phyloP scores from a whole-genome alignment of 164 flowering plant species.

The Chimonanthus praecox region DNA sequence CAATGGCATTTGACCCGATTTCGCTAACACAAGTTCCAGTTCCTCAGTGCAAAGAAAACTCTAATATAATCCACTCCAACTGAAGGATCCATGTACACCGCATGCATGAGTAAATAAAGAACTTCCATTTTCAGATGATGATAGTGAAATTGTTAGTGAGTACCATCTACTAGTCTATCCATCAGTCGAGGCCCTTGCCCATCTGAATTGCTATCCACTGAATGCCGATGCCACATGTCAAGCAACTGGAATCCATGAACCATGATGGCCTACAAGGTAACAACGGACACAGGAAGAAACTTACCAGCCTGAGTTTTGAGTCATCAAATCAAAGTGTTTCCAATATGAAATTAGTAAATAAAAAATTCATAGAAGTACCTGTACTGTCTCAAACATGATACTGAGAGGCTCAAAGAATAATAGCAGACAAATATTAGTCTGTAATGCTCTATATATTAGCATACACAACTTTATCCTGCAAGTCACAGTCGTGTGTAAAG shows the following conservation, averaged over 20 bases:
- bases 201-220: conserved; percentile 40
- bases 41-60: background rate
- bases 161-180: conserved; percentile 67
- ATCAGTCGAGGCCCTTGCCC: conserved; percentile 46
- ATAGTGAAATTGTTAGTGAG: conserved; percentile 1
- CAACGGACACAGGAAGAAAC: conserved; percentile 7
- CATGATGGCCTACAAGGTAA: conserved; percentile 65
- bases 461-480: conserved; percentile 71
- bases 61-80: background rate
- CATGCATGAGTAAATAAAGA: background rate
- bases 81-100: background rate
- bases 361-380: conserved; percentile 39
- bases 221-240: conserved; percentile 82
- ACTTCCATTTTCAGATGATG: background rate
- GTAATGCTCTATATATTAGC: conserved; percentile 36
- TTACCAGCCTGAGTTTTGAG: conserved; percentile 4
- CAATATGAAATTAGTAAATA: background rate
- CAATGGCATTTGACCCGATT: background rate
- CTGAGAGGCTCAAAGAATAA: conserved; percentile 88
- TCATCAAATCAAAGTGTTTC: background rate
- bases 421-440: conserved; percentile 55
- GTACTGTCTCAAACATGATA: conserved; percentile 86
- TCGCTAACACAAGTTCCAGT: background rate
- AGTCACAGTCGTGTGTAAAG: conserved; percentile 3
- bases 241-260: conserved; percentile 97